Evolutionary conservation across 1,284 basidiomycete species (phyloP).

Genomic region (Amylostereum areolatum): DNA sequence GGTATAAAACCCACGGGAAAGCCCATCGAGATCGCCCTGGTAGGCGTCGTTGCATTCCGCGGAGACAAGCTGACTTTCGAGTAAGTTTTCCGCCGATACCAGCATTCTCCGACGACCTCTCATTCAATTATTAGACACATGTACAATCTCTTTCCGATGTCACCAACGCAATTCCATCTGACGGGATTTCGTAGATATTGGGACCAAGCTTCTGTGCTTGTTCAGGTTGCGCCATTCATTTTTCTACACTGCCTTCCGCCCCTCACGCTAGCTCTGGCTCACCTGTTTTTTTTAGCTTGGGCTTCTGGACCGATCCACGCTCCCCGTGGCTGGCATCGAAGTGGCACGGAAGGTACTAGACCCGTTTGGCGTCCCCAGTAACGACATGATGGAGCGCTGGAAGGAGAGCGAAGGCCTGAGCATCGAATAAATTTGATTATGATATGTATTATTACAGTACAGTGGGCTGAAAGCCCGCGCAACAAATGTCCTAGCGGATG

Average conservation of each 20-base stretch:
- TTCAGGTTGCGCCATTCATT: slow-evolving; percentile 24
- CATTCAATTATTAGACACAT: no score
- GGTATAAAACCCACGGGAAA: slow-evolving; percentile 42
- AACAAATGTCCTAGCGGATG: no score
- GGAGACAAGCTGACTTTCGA: slow-evolving; percentile 50
- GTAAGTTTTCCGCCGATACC: slow-evolving; percentile 24
- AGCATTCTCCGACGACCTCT: slow-evolving; percentile 17
- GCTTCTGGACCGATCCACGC: slow-evolving; percentile 24
- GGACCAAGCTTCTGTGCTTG: slow-evolving; percentile 42
- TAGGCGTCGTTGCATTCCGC: slow-evolving; percentile 45
- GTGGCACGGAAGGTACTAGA: slow-evolving; percentile 35
- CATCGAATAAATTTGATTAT: slow-evolving; percentile 17
- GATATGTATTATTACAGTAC: not conserved
- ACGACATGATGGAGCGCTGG: slow-evolving; percentile 33
- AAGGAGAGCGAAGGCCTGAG: slow-evolving; percentile 31
- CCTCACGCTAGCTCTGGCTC: not conserved
- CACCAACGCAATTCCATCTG: no score
- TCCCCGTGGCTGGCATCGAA: slow-evolving; percentile 35
- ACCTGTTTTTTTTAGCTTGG: slow-evolving; percentile 24
- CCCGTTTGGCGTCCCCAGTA: slow-evolving; percentile 36
- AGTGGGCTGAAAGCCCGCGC: slow-evolving; percentile 3
- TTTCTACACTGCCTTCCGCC: not conserved
- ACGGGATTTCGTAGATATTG: slow-evolving; percentile 41
- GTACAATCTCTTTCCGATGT: no score
- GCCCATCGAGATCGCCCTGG: slow-evolving; percentile 38